These are phyloP conservation scores for Hypoxylon sp. DNA, from an alignment of 2,329 filamentous ascomycete species.

Conservation along the genomic window DNA sequence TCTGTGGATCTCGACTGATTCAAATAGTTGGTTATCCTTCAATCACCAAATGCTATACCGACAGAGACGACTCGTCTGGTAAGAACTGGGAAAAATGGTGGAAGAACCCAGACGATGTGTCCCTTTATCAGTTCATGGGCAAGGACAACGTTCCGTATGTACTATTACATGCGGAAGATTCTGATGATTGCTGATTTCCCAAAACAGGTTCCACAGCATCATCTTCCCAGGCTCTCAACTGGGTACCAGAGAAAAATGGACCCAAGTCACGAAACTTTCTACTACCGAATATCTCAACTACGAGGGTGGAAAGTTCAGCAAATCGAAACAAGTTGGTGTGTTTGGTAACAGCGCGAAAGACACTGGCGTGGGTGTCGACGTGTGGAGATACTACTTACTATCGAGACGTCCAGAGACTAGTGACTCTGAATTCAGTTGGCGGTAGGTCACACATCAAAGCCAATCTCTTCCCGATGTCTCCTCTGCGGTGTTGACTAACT, in stretches of 20 bases:
- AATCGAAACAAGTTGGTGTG: conserved; percentile 88
- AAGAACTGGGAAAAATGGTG: conserved; percentile 94
- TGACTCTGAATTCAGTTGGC: conserved; percentile 93
- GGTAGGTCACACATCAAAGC: conserved; percentile 43
- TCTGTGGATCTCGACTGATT: conserved; percentile 57
- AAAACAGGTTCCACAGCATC: conserved; percentile 78
- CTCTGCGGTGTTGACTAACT: conserved; percentile 45
- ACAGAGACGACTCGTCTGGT: conserved; percentile 57
- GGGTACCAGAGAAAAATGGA: conserved; percentile 88
- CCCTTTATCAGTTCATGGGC: conserved; percentile 95
- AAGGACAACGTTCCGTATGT: conserved; percentile 77
- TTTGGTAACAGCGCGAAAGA: conserved; percentile 92
- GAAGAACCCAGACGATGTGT: conserved; percentile 88
- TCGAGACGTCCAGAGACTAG: conserved; percentile 86
- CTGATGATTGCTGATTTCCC: conserved; percentile 7
- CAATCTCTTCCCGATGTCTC: conserved; percentile 1
- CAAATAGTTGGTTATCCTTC: conserved; percentile 82
- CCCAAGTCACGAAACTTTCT: conserved; percentile 86
- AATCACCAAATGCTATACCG: conserved; percentile 86
- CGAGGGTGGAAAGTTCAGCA: conserved; percentile 91
- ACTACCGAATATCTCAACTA: conserved; percentile 93
- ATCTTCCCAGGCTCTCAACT: conserved; percentile 91
- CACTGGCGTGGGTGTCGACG: conserved; percentile 83
- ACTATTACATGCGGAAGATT: neutral
- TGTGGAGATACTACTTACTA: conserved; percentile 94